Evolutionary conservation across 1,284 basidiomycete genomes (phyloP), one percentile per base, ranked within the genome.

Genomic region (Clitocybe nebularis): DNA sequence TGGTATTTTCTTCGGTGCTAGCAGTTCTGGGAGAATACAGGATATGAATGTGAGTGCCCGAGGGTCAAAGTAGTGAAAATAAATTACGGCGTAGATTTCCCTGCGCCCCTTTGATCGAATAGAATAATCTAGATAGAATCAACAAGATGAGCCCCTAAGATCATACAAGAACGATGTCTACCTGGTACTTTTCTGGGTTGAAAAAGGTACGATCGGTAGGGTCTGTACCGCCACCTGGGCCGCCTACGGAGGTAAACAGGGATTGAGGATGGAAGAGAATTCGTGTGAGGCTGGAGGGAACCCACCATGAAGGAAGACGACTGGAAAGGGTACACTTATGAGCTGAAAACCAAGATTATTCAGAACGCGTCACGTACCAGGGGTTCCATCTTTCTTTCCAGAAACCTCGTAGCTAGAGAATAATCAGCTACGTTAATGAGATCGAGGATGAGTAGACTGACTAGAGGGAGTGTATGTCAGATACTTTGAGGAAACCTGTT

Each of bases 1-100:
- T 97, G 2, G 91, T 96, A 64, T 97, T 97, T 48, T 93, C 84
- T 51, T 88, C 82, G 1, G 89, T 64, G 25, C 71, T 86, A 7
- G 91, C 90, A 34, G 67, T 75, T 59, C 85, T 89, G 50, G 8
- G 25, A 28, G 38, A 7, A 14, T 13, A 24, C 30, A 26, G 24
- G 32, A 33, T 26, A 35, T 24, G 30, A n/a, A 34, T 9, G n/a
- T 24, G 3, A 24, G 20, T 20, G 20, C 16, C 17, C 14, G n/a
- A n/a, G n/a, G n/a, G n/a, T n/a, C n/a, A n/a, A n/a, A n/a, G n/a
- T n/a, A n/a, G n/a, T 39, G 16, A 22, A 5, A 29, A 13, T 26
- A 32, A 26, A 67, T 52, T 58, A 88, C 76, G 92, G 92, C 0
- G 75, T 87, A 17, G 84, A 89, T 56, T 88, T 85, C n/a, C 93